These are phyloP conservation scores for Suillus weaverae DNA, from an alignment of 768 basidiomycete species.

Conservation along the genomic window DNA sequence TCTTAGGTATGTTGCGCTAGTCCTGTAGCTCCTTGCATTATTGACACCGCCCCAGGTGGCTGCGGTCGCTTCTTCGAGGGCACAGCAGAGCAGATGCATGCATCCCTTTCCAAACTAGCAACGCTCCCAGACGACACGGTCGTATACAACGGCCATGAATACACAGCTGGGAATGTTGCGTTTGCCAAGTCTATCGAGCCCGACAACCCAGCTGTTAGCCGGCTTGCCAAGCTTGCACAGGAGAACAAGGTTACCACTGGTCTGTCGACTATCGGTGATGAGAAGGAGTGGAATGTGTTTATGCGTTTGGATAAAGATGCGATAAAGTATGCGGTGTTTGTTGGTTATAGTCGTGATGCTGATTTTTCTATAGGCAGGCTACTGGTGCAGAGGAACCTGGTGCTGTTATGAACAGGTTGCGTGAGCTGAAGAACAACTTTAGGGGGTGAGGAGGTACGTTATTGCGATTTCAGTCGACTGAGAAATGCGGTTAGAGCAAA, in stretches of 20 bases:
- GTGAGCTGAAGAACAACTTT: constrained; percentile 85
- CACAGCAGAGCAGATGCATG: constrained; percentile 75
- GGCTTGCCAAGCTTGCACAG: constrained; percentile 57
- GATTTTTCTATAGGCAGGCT: constrained; percentile 43
- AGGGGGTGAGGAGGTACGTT: constrained; percentile 48
- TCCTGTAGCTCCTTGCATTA: background rate
- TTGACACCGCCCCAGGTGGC: constrained; percentile 46
- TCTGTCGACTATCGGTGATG: constrained; percentile 86
- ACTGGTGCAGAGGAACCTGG: constrained; percentile 45
- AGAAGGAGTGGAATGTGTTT: constrained; percentile 95
- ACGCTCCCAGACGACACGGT: constrained; percentile 77
- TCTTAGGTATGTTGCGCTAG: constrained; percentile 40
- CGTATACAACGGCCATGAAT: constrained; percentile 91
- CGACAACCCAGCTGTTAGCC: constrained; percentile 57
- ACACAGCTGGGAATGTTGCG: constrained; percentile 70
- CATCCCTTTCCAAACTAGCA: constrained; percentile 64
- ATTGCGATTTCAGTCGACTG: background rate
- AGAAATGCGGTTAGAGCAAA: background rate
- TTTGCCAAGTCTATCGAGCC: constrained; percentile 71
- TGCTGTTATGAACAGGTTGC: constrained; percentile 69
- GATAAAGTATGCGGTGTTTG: constrained; percentile 53
- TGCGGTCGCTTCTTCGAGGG: constrained; percentile 97
- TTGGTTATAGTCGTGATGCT: background rate
- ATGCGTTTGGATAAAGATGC: constrained; percentile 72
- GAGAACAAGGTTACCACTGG: constrained; percentile 71